Evolutionary conservation across 805 yeast genomes (phyloP), one percentile per base, ranked within the genome.

Genomic region (Candida chauliodis): DNA sequence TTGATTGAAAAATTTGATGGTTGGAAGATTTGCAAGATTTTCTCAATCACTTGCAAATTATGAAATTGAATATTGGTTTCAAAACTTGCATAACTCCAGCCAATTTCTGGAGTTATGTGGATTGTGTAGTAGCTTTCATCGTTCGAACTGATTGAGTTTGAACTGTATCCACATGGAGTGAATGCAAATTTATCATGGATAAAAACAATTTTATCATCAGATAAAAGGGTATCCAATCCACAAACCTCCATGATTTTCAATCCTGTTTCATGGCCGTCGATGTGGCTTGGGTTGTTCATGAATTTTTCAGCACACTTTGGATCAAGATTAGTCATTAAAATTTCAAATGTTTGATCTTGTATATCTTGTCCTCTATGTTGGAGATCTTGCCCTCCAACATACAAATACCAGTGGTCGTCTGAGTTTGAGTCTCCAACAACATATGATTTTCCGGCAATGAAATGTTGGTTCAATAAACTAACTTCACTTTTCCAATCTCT

Each of bases 41-140:
- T 75, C 29, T 62, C 48, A 44, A 86, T 59, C 8, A 87, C 79
- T n/a, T 72, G 73, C 22, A 71, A 55, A 50, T 81, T 76, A 45
- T 69, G 61, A 36, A 68, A 68, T 6, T 84, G 81, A 28, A 80
- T 86, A 58, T 87, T 91, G 15, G 96, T 80, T 58, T 93, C 98
- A 59, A 93, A 93, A 8, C 95, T 85, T 4, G 98, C 98, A 61
- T 91, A 91, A 4, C 96, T 87, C 88, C 95, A 91, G 25, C 91
- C 95, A 16, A 70, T 58, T 57, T 93, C 98, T 0, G 98, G 98
- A 0, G 99, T 93, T 29, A 93, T 85, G 57, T 93, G 98, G 42
- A 90, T 69, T 7, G 97, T 91, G 55, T 84, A 84, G 49, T 75
- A 71, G 15, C 61, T 63, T 8, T 59, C 68, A 15, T 46, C 44